Evolutionary conservation across 2,329 filamentous ascomycete species (phyloP), one percentile per base, ranked within the genome.

Genomic region (Xylariaceae sp.): DNA sequence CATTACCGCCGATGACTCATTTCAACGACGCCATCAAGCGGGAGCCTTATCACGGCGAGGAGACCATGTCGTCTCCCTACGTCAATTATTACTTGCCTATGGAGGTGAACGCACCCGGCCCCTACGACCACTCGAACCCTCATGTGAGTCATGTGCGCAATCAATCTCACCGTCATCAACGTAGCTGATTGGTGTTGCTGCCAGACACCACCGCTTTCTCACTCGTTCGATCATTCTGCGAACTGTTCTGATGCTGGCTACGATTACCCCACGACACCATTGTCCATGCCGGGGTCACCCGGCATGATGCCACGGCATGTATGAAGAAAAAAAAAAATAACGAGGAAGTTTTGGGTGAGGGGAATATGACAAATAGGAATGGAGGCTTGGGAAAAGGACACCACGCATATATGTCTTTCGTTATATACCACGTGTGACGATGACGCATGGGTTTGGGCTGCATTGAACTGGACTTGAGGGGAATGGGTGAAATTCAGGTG

Each of bases 171-270:
- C 70, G 70, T 70, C 70, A 72, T 65, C 64, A 68, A 67, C 70
- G 70, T 73, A 75, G 75, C 79, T 80, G 76, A 80, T 74, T 70
- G 70, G 69, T 72, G 59, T 53, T 59, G 64, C 66, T 70, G 62
- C 65, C 74, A 91, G 87, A 90, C 87, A 71, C 87, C 87, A 73
- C 85, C 87, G 67, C 81, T 90, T 64, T 87, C 85, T 65, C 85
- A 87, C 69, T 86, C 84, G 31, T 88, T 84, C 70, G 85, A 88
- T 65, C 80, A 84, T 68, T 88, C 85, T 50, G 74, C 80, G 57
- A 78, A 75, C 65, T 83, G 81, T 70, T 85, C 81, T 34, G 82
- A 85, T 63, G 74, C 78, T 58, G 78, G 79, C 55, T 84, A 80
- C 67, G 80, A 84, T 61, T 85, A 85, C 72, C 86, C 86, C 39